phyloP scores from a whole-genome alignment of 176 grass and related monocot species.

The Oryza brachyantha region DNA sequence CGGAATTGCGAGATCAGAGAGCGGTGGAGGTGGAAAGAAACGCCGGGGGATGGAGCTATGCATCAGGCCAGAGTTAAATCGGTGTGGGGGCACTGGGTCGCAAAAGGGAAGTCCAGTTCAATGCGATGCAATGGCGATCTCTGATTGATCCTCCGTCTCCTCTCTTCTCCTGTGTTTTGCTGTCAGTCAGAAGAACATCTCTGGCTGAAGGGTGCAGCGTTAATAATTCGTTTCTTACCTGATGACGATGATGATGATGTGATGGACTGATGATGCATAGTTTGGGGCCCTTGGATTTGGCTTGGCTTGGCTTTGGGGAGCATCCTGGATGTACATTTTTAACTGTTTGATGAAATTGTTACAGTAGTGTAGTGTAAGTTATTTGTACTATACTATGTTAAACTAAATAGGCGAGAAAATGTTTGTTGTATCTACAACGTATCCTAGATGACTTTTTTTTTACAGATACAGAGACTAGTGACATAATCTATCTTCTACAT shows the following conservation, averaged over 20 bases:
- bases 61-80: too few relatives aligned
- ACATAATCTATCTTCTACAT: too few relatives aligned
- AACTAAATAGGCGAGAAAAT: too few relatives aligned
- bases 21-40: slow-evolving; percentile 20
- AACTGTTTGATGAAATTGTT: not conserved
- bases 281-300: not conserved
- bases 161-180: too few relatives aligned
- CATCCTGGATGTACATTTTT: not conserved
- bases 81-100: too few relatives aligned
- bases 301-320: not conserved
- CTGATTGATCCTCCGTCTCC: not conserved
- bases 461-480: too few relatives aligned
- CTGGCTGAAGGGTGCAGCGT: not conserved
- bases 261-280: not conserved
- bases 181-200: not conserved
- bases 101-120: not conserved
- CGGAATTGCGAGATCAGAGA: not conserved
- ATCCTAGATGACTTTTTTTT: too few relatives aligned
- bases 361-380: too few relatives aligned
- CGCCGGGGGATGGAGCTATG: not conserved
- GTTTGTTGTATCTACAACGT: too few relatives aligned
- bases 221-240: not conserved
- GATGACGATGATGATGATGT: not conserved
- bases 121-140: not conserved
- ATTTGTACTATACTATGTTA: too few relatives aligned